These are phyloP conservation scores for Aspergillus nidulans DNA, from an alignment of 495 filamentous ascomycete genomes.

Conservation along the genomic window DNA sequence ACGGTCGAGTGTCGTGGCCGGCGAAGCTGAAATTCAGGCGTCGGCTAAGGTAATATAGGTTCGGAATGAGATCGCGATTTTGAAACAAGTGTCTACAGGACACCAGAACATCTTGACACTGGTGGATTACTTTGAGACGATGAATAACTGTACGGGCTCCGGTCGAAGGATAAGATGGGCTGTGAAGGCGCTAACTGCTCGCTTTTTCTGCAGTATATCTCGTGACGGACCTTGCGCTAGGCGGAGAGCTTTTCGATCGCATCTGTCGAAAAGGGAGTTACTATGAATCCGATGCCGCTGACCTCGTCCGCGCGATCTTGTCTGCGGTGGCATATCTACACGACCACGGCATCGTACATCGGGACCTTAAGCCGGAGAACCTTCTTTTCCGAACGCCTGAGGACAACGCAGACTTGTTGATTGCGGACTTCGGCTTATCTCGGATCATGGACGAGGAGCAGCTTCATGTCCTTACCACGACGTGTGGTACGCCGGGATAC, in stretches of 20 bases:
- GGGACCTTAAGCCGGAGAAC: slow-evolving; percentile 62
- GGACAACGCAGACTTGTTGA: slow-evolving; percentile 67
- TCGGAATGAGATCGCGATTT: slow-evolving; percentile 94
- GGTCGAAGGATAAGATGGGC: background rate
- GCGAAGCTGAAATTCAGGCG: background rate
- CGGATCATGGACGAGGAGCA: slow-evolving; percentile 99
- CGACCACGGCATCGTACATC: slow-evolving; percentile 97
- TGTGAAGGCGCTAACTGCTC: background rate
- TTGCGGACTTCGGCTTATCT: slow-evolving; percentile 91
- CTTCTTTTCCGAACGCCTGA: slow-evolving; percentile 53
- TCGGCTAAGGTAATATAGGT: slow-evolving; percentile 51
- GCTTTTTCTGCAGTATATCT: slow-evolving; percentile 65
- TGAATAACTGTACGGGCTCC: slow-evolving; percentile 76
- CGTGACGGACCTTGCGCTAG: slow-evolving; percentile 93
- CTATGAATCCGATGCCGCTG: slow-evolving; percentile 94
- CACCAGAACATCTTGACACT: slow-evolving; percentile 97
- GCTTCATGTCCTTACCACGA: slow-evolving; percentile 96
- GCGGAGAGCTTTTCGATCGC: slow-evolving; percentile 95
- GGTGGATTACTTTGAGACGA: slow-evolving; percentile 98
- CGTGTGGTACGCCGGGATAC: slow-evolving; percentile 95
- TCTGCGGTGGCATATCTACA: slow-evolving; percentile 98
- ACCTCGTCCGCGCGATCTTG: slow-evolving; percentile 89
- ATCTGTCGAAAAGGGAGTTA: slow-evolving; percentile 98
- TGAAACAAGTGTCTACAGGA: slow-evolving; percentile 95
- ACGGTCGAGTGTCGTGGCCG: background rate